These are phyloP conservation scores for Colletotrichum gloeosporioides DNA, from an alignment of 2,329 filamentous ascomycete genomes.

Conservation along the genomic window DNA sequence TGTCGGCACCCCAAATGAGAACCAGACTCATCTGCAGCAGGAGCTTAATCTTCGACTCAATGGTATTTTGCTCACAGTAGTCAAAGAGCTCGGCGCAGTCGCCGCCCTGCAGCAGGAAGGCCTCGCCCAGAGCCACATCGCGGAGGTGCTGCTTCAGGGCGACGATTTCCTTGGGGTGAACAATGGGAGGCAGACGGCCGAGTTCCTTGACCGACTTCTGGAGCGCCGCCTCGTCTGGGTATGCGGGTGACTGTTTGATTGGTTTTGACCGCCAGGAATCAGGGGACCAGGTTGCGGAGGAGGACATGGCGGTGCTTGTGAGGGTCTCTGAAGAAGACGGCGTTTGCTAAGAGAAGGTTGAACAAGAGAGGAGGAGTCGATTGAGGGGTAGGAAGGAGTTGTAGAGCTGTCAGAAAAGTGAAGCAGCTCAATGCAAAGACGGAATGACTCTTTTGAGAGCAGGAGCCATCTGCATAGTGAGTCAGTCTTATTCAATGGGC, in stretches of 20 bases:
- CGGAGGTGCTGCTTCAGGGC: slow-evolving; percentile 79
- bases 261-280: slow-evolving; percentile 79
- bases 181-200: slow-evolving; percentile 74
- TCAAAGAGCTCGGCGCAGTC: slow-evolving; percentile 98
- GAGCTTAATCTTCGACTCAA: slow-evolving; percentile 96
- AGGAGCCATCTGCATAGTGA: background rate
- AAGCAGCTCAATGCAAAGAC: background rate
- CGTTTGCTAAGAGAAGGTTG: background rate
- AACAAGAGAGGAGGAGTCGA: background rate
- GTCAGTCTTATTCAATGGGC: slow-evolving; percentile 1
- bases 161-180: slow-evolving; percentile 81
- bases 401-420: background rate
- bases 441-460: background rate
- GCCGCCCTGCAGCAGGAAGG: slow-evolving; percentile 93
- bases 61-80: slow-evolving; percentile 88
- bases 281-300: slow-evolving; percentile 54
- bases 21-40: slow-evolving; percentile 97
- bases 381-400: background rate
- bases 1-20: slow-evolving; percentile 83
- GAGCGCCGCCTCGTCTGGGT: slow-evolving; percentile 67
- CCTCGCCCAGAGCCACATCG: slow-evolving; percentile 88
- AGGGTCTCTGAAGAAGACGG: background rate
- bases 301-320: slow-evolving; percentile 8
- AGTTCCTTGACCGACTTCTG: slow-evolving; percentile 69
- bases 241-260: slow-evolving; percentile 77